Evolutionary conservation across 768 basidiomycete genomes (phyloP).

Genomic region (Rubroboletus satanas): DNA sequence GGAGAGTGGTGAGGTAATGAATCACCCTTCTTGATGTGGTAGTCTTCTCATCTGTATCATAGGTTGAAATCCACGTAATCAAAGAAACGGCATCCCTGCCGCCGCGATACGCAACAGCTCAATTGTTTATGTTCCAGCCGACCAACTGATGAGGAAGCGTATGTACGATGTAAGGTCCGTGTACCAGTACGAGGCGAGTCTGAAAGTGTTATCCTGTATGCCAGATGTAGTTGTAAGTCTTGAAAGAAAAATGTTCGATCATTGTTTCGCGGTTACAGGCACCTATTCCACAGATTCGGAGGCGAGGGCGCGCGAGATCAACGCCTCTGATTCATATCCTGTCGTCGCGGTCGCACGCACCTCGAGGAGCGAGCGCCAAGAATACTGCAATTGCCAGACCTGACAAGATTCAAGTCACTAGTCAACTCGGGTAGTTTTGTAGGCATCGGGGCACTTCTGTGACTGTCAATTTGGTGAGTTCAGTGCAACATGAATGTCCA

Average conservation of each 20-base stretch:
- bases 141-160: background rate
- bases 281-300: background rate
- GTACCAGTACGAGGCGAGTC: background rate
- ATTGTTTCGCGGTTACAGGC: background rate
- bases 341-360: background rate
- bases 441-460: no score
- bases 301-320: background rate
- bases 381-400: background rate
- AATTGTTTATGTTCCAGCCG: background rate
- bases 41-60: background rate
- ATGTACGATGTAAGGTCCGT: background rate
- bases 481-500: no score
- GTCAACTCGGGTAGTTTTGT: no score
- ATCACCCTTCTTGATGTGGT: background rate
- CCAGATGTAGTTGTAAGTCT: background rate
- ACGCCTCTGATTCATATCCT: background rate
- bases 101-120: no score
- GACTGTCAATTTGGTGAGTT: no score
- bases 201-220: background rate
- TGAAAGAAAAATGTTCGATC: background rate
- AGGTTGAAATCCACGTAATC: background rate
- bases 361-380: background rate
- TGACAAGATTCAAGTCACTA: no score
- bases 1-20: background rate
- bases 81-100: accelerated